These are phyloP conservation scores for Solanum appendiculatum DNA, from an alignment of 257 asterid species.

Conservation along the genomic window DNA sequence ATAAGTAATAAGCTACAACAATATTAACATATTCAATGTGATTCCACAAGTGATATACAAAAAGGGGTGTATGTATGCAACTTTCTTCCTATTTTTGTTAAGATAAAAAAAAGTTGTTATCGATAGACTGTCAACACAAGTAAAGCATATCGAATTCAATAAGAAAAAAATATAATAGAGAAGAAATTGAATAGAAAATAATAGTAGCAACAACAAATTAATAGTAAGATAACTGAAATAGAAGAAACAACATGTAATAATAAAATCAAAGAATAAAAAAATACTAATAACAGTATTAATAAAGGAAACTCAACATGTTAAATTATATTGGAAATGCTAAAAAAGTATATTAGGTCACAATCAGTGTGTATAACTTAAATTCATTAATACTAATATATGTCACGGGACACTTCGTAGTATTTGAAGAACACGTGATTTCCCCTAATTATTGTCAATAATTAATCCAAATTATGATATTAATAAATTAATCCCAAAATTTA, in stretches of 20 bases:
- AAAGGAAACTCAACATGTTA: background rate
- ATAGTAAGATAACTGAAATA: too few relatives aligned
- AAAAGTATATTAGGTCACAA: background rate
- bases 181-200: background rate
- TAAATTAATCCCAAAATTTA: background rate
- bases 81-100: background rate
- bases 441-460: conserved; percentile 25
- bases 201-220: too few relatives aligned
- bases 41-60: background rate
- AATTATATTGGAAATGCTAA: background rate
- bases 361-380: background rate
- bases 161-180: background rate
- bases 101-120: background rate
- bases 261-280: background rate
- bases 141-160: background rate
- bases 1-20: background rate
- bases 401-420: conserved; percentile 15
- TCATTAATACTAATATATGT: background rate
- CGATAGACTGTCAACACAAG: accelerated
- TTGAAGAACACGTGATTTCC: conserved; percentile 26
- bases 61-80: background rate
- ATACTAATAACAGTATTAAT: background rate
- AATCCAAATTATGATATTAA: background rate
- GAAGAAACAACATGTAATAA: too few relatives aligned
- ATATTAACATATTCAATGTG: background rate